Evolutionary conservation across 768 basidiomycete species (phyloP), one percentile per base, ranked within the genome.

Genomic region (Saitozyma sp.): DNA sequence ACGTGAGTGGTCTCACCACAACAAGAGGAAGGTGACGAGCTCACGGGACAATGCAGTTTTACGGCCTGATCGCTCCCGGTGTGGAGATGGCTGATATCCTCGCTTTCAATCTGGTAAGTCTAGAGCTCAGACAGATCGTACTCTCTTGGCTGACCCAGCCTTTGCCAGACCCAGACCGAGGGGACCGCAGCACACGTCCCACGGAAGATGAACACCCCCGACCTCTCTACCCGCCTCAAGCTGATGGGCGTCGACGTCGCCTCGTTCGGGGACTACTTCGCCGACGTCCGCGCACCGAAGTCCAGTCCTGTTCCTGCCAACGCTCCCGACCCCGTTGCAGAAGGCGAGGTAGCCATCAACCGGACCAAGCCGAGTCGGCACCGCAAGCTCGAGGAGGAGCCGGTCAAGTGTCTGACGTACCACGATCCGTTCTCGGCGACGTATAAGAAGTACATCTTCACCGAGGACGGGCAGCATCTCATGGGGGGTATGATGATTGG

Each of bases 401-500:
- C 84, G 0, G 81, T 87, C 69, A 84, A 87, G 67, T 85, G 84
- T 55, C 78, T 90, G 46, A 84, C 84, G 3, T 90, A 89, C 75
- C 82, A 85, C 51, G 89, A 90, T 70, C 89, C 89, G 0, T 89
- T 90, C 75, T 80, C 82, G n/a, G 82, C 82, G 2, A 83, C 85
- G 9, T 90, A 89, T 81, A 89, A 89, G 79, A 89, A 89, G 71
- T 89, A 88, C 64, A 84, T 89, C 49, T 89, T 89, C 74, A 86
- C 84, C 10, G 83, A 83, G 8, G 87, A 89, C 69, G 89, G 88
- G 10, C 86, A 87, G 76, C 83, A 87, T 66, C 81, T 90, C 11
- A 78, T 90, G 4, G 89, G 89, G 89, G 89, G 89, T 4, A 88
- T 89, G 84, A 88, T 89, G 87, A 84, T 90, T n/a, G 89, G 88